These are phyloP conservation scores for Phaeolepiota aurea DNA, from an alignment of 768 basidiomycete species.

Conservation along the genomic window DNA sequence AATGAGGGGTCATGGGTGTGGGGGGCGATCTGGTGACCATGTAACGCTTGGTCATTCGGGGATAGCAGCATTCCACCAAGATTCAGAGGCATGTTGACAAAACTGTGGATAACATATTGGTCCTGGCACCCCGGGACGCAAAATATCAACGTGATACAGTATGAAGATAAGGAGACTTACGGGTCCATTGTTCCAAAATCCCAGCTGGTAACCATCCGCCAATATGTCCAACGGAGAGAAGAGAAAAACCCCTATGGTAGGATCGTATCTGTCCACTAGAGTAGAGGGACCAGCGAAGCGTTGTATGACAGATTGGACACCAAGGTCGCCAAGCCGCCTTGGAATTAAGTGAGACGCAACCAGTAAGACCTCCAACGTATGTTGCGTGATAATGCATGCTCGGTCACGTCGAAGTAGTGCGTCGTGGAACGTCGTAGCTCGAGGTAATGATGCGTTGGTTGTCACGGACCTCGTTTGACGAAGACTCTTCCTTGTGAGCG, in stretches of 20 bases:
- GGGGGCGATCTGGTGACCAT: constrained; percentile 10
- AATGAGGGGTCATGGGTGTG: constrained; percentile 6
- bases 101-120: neutral
- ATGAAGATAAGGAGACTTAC: constrained; percentile 8
- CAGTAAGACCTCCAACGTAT: neutral
- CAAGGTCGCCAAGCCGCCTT: constrained; percentile 9
- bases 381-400: constrained; percentile 1
- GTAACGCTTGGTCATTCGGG: constrained; percentile 4
- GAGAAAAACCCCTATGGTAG: constrained; percentile 10
- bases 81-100: constrained; percentile 1
- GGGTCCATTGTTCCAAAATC: constrained; percentile 11
- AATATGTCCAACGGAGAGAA: constrained; percentile 4
- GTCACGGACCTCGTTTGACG: constrained; percentile 8
- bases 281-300: constrained; percentile 11
- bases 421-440: constrained; percentile 6
- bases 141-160: too few species aligned
- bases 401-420: constrained; percentile 8
- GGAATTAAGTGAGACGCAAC: constrained; percentile 10
- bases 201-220: constrained; percentile 8
- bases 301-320: constrained; percentile 8
- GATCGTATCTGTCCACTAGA: constrained; percentile 10
- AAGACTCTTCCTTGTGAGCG: constrained; percentile 8
- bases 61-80: constrained; percentile 4
- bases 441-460: constrained; percentile 6
- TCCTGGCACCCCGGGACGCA: constrained; percentile 1